Conservation (phyloP, 129 eudicot genomes). For the sunflower (Helianthus annuus) region HanXRQr2.0-SUNRISE NC_035441.2:189182823-189183322, state of each 20-base stretch:
- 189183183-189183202: conserved; percentile 89
- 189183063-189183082: conserved; percentile 74
- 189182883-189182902: conserved; percentile 65
- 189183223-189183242: conserved; percentile 72
- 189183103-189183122: conserved; percentile 76
- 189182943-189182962: conserved; percentile 63
- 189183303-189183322: conserved; percentile 88
- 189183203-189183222: conserved; percentile 87
- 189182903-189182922: conserved; percentile 58
- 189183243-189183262: conserved; percentile 72
- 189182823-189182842: conserved; percentile 72
- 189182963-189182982: conserved; percentile 72
- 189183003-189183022: conserved; percentile 55
- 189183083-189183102: conserved; percentile 77
- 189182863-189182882: conserved; percentile 61
- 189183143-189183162: conserved; percentile 75
- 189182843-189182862: conserved; percentile 60
- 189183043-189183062: conserved; percentile 54
- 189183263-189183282: conserved; percentile 81
- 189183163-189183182: conserved; percentile 66
- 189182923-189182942: conserved; percentile 66
- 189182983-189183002: conserved; percentile 64
- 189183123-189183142: conserved; percentile 52
- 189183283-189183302: conserved; percentile 73
- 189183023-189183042: conserved; percentile 93